These are phyloP conservation scores for Gaeumannomyces tritici DNA, from an alignment of 2,329 filamentous ascomycete species.

Conservation along the genomic window DNA sequence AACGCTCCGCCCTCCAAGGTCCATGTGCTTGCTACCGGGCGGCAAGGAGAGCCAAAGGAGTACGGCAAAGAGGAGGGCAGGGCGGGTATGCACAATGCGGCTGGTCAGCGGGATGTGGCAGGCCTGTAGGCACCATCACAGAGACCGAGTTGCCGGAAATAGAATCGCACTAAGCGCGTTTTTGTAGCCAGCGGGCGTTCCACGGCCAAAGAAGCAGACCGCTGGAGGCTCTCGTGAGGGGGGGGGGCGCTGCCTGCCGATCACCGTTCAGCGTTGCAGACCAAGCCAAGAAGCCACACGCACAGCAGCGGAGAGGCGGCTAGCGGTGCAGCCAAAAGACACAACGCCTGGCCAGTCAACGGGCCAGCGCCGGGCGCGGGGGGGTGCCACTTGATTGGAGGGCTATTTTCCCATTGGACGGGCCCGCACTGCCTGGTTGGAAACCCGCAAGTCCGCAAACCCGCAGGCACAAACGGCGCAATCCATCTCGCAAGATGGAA, in stretches of 20 bases:
- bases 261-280: neutral
- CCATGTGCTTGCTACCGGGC: neutral
- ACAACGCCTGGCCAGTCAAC: neutral
- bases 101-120: neutral
- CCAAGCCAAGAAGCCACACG: neutral
- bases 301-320: neutral
- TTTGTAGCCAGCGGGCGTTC: neutral
- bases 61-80: neutral
- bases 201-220: neutral
- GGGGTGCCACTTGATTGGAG: conserved; percentile 22
- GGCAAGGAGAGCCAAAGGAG: neutral
- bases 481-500: neutral
- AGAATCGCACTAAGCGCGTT: neutral
- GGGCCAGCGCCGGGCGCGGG: conserved; percentile 8
- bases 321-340: neutral
- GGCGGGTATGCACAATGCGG: conserved; percentile 2
- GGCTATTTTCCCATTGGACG: conserved; percentile 8
- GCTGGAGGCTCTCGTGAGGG: neutral
- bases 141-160: neutral
- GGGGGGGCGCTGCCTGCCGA: neutral
- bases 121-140: neutral
- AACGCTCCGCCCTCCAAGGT: neutral
- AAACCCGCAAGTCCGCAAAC: too few relatives aligned
- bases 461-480: neutral
- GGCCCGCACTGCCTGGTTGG: neutral